These are phyloP conservation scores for Pugionium dolabratum DNA, from an alignment of 345 rosid genomes.

Conservation along the genomic window DNA sequence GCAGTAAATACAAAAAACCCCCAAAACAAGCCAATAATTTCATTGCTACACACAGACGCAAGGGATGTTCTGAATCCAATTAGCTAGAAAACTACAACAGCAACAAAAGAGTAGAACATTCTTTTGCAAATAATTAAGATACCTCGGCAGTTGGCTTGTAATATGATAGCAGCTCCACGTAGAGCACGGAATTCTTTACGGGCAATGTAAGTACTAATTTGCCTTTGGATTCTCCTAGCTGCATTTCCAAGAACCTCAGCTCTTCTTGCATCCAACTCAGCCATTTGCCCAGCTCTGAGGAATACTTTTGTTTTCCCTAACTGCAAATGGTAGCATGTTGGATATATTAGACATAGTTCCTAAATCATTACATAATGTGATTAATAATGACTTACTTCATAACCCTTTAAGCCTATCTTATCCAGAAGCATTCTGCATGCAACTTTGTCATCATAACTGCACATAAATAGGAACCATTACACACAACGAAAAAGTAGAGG, in stretches of 20 bases:
- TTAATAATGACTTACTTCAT: conserved; percentile 65
- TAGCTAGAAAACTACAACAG: conserved; percentile 1
- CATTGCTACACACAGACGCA: neutral
- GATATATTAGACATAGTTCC: conserved; percentile 8
- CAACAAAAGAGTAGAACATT: conserved; percentile 9
- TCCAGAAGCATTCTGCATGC: conserved; percentile 92
- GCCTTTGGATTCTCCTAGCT: conserved; percentile 90
- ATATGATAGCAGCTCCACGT: conserved; percentile 73
- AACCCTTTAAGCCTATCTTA: conserved; percentile 88
- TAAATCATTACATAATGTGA: conserved; percentile 8
- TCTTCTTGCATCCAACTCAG: conserved; percentile 96
- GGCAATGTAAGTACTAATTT: conserved; percentile 78
- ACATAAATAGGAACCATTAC: conserved; percentile 31
- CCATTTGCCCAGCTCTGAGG: conserved; percentile 99
- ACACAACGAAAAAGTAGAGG: neutral
- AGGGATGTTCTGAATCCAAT: conserved; percentile 4
- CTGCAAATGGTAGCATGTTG: conserved; percentile 46
- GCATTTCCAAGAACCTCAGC: conserved; percentile 98
- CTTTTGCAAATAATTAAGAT: conserved; percentile 27
- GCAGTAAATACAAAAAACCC: neutral
- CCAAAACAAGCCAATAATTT: conserved; percentile 15
- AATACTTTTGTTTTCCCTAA: conserved; percentile 91
- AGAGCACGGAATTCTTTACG: conserved; percentile 74
- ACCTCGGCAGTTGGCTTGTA: conserved; percentile 95
- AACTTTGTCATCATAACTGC: conserved; percentile 88